A percentile compares a stretch with the other conserved stretches of the same genome.
Evolutionary conservation across 805 yeast species (phyloP).

Genomic region (Ogataea corticis): DNA sequence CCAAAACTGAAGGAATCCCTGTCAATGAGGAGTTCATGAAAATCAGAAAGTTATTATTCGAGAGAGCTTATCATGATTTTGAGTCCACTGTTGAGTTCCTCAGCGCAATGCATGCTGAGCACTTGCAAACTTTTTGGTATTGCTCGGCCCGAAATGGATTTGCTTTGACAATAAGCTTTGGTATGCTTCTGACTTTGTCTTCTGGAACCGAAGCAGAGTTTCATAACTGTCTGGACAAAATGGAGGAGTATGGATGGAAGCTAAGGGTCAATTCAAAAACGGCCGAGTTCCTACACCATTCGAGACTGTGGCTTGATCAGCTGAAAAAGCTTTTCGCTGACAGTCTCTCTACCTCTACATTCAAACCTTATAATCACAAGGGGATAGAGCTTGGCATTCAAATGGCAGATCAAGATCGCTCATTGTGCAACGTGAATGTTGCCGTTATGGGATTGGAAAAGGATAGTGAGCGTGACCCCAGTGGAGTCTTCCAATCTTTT

Average conservation of each 20-base stretch:
- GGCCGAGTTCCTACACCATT: slow-evolving; percentile 19
- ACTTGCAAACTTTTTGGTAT: slow-evolving; percentile 23
- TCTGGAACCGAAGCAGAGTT: slow-evolving; percentile 6
- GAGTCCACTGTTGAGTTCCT: slow-evolving; percentile 13
- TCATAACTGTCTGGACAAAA: slow-evolving; percentile 11
- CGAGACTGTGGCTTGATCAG: slow-evolving; percentile 21
- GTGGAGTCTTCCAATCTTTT: too few relatives aligned
- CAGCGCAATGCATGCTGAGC: slow-evolving; percentile 21
- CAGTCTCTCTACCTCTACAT: not conserved
- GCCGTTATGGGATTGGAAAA: too few relatives aligned
- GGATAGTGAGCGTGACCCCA: too few relatives aligned
- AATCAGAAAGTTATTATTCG: slow-evolving; percentile 11
- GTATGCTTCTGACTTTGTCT: slow-evolving; percentile 10
- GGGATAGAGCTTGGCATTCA: too few relatives aligned
- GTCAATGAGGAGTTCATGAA: slow-evolving; percentile 14
- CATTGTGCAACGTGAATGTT: too few relatives aligned
- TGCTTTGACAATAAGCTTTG: slow-evolving; percentile 14
- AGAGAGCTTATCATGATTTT: slow-evolving; percentile 16
- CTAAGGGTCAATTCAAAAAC: slow-evolving; percentile 19
- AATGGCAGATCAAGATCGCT: too few relatives aligned
- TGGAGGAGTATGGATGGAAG: slow-evolving; percentile 21
- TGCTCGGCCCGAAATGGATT: slow-evolving; percentile 17
- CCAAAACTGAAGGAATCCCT: not conserved
- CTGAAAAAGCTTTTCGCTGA: slow-evolving; percentile 6
- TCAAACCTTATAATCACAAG: not conserved